These are phyloP conservation scores for Xylaria multiplex DNA, from an alignment of 2,329 filamentous ascomycete species.

Conservation along the genomic window DNA sequence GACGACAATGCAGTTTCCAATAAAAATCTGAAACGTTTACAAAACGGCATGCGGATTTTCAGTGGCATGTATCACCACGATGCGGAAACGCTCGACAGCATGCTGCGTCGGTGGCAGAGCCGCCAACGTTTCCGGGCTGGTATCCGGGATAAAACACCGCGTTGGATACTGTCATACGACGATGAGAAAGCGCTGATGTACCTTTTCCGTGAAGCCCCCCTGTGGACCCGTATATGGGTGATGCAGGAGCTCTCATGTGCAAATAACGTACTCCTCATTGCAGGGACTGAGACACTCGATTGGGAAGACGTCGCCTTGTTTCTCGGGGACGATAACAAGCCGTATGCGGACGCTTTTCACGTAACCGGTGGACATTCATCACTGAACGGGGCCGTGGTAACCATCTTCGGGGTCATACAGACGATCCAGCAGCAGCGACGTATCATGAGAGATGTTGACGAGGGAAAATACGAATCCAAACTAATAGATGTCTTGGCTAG, in stretches of 20 bases:
- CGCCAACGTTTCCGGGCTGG: background rate
- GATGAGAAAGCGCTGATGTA: background rate
- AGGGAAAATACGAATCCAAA: constrained; percentile 6
- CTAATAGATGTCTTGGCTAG: constrained; percentile 19
- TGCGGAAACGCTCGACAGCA: background rate
- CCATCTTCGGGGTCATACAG: constrained; percentile 12
- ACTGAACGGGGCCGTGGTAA: background rate
- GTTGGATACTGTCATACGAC: constrained; percentile 3
- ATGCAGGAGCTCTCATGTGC: constrained; percentile 25
- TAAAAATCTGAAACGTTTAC: background rate
- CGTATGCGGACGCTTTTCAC: constrained; percentile 28
- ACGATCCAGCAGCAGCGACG: constrained; percentile 25
- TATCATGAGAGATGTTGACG: constrained; percentile 17
- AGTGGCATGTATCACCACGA: constrained; percentile 6
- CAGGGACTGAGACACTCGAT: constrained; percentile 15
- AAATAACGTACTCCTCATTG: constrained; percentile 8
- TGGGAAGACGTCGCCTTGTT: constrained; percentile 18
- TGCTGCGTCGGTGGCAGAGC: background rate
- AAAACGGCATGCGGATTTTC: constrained; percentile 10
- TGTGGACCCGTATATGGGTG: constrained; percentile 22
- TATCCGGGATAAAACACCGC: background rate
- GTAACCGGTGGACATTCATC: constrained; percentile 13
- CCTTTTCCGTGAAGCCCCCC: constrained; percentile 1
- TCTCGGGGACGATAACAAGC: constrained; percentile 17
- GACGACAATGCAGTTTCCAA: too few species aligned